Conservation (phyloP, 1,139 yeast species). For the Blastobotrys capitulatus region DNA sequence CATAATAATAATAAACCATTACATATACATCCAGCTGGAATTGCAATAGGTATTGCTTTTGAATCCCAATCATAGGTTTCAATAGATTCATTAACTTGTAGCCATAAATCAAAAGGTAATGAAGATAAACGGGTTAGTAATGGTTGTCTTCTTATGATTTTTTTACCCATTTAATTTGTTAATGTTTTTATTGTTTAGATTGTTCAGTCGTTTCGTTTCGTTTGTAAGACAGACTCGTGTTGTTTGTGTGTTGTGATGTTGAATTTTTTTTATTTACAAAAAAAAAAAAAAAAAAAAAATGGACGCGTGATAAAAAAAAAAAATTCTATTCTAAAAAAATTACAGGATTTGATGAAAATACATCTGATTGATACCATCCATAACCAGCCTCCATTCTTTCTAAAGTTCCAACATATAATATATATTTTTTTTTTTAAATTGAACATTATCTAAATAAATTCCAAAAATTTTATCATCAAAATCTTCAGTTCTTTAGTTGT, state of each 20-base stretch:
- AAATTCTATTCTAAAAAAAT: not conserved
- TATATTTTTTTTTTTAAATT: conserved; percentile 12
- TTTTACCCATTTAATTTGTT: not conserved
- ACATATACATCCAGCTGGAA: conserved; percentile 43
- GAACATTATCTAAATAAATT: conserved; percentile 36
- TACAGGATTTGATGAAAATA: conserved; percentile 7
- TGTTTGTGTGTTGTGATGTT: no score
- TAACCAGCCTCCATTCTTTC: conserved; percentile 31
- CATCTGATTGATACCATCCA: conserved; percentile 18
- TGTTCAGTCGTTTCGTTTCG: no score
- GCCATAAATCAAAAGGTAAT: conserved; percentile 54
- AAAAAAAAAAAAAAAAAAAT: no score
- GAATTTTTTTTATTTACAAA: no score
- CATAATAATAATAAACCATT: conserved; percentile 29
- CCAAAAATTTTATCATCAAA: conserved; percentile 46
- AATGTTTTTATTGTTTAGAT: no score
- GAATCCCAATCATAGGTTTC: conserved; percentile 64
- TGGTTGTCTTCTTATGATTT: conserved; percentile 24
- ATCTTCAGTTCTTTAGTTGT: conserved; percentile 37
- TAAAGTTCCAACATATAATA: conserved; percentile 19
- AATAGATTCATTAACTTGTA: conserved; percentile 48
- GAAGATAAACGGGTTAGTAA: conserved; percentile 39
- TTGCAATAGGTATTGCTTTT: conserved; percentile 42
- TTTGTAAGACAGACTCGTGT: no score
- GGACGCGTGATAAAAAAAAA: no score